Percentiles rank a stretch among this genome's conserved stretches.
phyloP scores from a whole-genome alignment of 192 early-diverging fungal species.

The Entophlyctis luteolus region DNA sequence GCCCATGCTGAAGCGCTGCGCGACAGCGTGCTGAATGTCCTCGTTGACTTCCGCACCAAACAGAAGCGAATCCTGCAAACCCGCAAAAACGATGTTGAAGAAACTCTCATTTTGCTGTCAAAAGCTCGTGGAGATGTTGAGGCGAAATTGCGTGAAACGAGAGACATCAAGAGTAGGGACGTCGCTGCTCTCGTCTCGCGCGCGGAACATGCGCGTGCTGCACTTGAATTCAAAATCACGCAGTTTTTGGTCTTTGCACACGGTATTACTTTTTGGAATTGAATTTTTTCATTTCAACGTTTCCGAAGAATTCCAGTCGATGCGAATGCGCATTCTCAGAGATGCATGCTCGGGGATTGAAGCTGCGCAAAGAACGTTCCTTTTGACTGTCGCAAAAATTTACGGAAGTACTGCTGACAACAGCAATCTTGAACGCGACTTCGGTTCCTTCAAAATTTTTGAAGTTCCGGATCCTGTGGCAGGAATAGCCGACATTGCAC shows the following conservation, averaged over 20 bases:
- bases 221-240: conserved; percentile 40
- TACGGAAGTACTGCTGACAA: too few relatives aligned
- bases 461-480: conserved; percentile 14
- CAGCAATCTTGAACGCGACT: background rate
- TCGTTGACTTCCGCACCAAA: conserved; percentile 32
- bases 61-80: conserved; percentile 23
- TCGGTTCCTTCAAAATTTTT: background rate
- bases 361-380: conserved; percentile 14
- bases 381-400: too few relatives aligned
- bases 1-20: conserved; percentile 35
- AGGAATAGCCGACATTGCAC: conserved; percentile 22
- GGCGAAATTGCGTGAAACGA: background rate
- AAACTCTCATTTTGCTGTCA: conserved; percentile 22
- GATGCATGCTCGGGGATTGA: conserved; percentile 22
- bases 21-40: conserved; percentile 23
- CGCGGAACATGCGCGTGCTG: conserved; percentile 34
- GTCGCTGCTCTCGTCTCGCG: background rate
- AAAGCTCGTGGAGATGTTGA: background rate
- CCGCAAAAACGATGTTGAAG: conserved; percentile 38
- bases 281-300: too few relatives aligned
- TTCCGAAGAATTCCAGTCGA: conserved; percentile 28
- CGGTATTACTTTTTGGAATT: too few relatives aligned
- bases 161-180: background rate
- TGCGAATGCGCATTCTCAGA: conserved; percentile 23
- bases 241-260: conserved; percentile 33